Conservation (phyloP, 179 eudicot species). For the Camellia oleifera region DNA sequence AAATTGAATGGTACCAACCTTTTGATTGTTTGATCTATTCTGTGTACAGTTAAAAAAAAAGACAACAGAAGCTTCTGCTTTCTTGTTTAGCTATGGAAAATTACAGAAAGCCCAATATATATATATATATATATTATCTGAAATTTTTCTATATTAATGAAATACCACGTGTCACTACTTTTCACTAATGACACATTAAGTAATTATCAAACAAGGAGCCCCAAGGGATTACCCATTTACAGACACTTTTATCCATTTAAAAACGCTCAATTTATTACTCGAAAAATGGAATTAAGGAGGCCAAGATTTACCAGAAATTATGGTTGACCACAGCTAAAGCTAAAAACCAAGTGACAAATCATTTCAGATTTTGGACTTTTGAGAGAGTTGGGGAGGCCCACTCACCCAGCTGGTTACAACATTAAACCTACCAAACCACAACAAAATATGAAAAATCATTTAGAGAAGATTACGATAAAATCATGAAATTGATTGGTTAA, state of each 20-base stretch:
- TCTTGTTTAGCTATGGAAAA: slow-evolving; percentile 20
- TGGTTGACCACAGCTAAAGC: slow-evolving; percentile 35
- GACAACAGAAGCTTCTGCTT: slow-evolving; percentile 40
- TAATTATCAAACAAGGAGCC: too few species aligned
- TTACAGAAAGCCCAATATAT: slow-evolving; percentile 1
- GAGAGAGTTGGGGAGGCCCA: slow-evolving; percentile 24
- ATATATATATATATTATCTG: too few species aligned
- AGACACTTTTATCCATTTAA: too few species aligned
- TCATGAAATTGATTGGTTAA: slow-evolving; percentile 9
- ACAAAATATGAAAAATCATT: too few species aligned
- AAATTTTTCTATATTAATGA: too few species aligned
- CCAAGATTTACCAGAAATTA: slow-evolving; percentile 30
- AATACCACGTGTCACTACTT: too few species aligned
- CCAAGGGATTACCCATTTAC: too few species aligned
- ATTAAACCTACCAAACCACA: slow-evolving; percentile 5
- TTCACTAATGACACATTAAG: too few species aligned
- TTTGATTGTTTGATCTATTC: slow-evolving; percentile 2
- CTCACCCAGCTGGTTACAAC: slow-evolving; percentile 55
- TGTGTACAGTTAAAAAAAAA: slow-evolving; percentile 21
- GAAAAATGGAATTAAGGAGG: not conserved
- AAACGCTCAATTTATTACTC: too few species aligned
- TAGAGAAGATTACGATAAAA: too few species aligned
- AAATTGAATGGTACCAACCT: not conserved
- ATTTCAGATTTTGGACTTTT: slow-evolving; percentile 34
- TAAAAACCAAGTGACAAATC: slow-evolving; percentile 23